A percentile compares a stretch with the other conserved stretches of the same genome.
Evolutionary conservation across 140 eudicot genomes (phyloP).

Genomic region (Cichorium intybus): DNA sequence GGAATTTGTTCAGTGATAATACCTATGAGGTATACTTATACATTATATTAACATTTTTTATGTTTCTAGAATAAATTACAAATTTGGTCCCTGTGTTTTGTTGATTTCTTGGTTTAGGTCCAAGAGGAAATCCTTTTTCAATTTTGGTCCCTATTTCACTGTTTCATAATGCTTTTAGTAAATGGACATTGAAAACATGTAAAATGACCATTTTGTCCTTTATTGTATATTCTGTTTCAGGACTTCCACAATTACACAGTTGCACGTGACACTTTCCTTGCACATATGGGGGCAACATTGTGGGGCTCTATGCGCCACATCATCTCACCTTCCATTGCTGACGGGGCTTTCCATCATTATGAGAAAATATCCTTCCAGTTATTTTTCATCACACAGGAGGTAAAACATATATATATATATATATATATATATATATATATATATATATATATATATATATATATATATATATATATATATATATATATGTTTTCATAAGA

Average conservation of each 20-base stretch:
- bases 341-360: constrained; percentile 90
- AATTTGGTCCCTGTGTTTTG: neutral
- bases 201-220: neutral
- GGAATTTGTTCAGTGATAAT: constrained; percentile 86
- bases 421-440: too few relatives aligned
- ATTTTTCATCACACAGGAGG: constrained; percentile 95
- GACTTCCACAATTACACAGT: constrained; percentile 84
- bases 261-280: constrained; percentile 93
- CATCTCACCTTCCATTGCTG: constrained; percentile 93
- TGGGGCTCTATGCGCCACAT: constrained; percentile 98
- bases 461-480: too few relatives aligned
- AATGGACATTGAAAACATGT: neutral
- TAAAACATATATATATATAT: too few relatives aligned
- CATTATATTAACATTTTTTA: too few relatives aligned
- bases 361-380: constrained; percentile 90
- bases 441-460: too few relatives aligned
- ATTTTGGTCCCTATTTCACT: neutral
- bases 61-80: neutral
- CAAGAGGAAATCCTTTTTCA: neutral
- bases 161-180: neutral
- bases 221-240: constrained; percentile 35
- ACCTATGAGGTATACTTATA: constrained; percentile 50
- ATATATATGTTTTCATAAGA: constrained; percentile 2
- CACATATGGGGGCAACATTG: constrained; percentile 89
- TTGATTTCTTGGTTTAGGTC: neutral